These are phyloP conservation scores for Trametes punicea DNA, from an alignment of 768 basidiomycete genomes.

Conservation along the genomic window DNA sequence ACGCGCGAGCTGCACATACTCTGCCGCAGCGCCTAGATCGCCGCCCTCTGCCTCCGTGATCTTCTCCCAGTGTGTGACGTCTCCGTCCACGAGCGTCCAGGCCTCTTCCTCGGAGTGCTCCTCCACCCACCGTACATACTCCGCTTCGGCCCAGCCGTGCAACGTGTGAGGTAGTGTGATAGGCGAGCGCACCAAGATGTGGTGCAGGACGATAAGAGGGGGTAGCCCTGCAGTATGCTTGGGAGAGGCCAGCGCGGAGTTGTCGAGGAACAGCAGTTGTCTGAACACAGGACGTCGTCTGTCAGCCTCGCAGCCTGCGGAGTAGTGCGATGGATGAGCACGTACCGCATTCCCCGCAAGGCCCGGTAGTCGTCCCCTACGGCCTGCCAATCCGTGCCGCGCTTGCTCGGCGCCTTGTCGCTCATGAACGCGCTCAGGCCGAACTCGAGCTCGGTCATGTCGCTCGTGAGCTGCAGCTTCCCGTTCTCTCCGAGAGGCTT, in stretches of 20 bases:
- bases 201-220: conserved; percentile 84
- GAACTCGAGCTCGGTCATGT: conserved; percentile 97
- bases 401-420: conserved; percentile 47
- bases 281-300: conserved; percentile 36
- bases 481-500: conserved; percentile 89
- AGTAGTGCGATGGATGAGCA: background rate
- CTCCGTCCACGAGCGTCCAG: conserved; percentile 75
- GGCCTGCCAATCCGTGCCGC: conserved; percentile 63
- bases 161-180: conserved; percentile 82
- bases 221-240: conserved; percentile 75
- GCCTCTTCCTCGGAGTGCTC: conserved; percentile 84
- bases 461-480: conserved; percentile 90
- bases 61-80: conserved; percentile 77
- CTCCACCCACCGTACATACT: conserved; percentile 95
- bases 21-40: conserved; percentile 43
- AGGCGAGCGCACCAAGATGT: conserved; percentile 87
- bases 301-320: background rate
- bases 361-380: conserved; percentile 87
- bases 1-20: conserved; percentile 67
- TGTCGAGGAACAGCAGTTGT: conserved; percentile 88
- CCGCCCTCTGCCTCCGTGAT: conserved; percentile 54
- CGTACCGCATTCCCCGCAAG: conserved; percentile 80
- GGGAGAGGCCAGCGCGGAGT: conserved; percentile 59
- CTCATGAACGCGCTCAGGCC: conserved; percentile 76
- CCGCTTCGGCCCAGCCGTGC: conserved; percentile 93